Conservation (phyloP, 768 basidiomycete species). For the Lactarius hatsudake region DNA sequence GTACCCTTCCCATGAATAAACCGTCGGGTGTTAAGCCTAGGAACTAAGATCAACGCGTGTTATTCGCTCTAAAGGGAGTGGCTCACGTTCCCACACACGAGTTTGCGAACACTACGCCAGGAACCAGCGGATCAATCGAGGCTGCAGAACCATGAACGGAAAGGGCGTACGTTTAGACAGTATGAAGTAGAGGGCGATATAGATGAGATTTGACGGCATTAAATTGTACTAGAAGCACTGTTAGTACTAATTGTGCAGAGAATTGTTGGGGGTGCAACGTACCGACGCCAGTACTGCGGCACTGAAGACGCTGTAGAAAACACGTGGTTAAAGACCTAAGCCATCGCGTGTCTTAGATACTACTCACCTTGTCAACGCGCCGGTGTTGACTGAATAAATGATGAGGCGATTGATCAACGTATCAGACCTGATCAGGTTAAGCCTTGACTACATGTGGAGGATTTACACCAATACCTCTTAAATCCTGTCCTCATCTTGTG, state of each 20-base stretch:
- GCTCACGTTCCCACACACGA: constrained; percentile 28
- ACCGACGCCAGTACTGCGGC: constrained; percentile 57
- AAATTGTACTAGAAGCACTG: constrained; percentile 49
- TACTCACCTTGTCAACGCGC: constrained; percentile 55
- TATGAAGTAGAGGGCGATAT: constrained; percentile 59
- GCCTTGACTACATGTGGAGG: neutral
- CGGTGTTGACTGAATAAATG: constrained; percentile 63
- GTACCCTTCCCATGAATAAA: constrained; percentile 27
- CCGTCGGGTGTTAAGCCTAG: constrained; percentile 24
- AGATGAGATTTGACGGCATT: constrained; percentile 54
- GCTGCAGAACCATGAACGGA: neutral
- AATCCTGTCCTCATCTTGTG: constrained; percentile 52
- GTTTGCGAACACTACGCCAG: constrained; percentile 25
- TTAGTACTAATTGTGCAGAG: constrained; percentile 2
- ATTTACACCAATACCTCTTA: constrained; percentile 35
- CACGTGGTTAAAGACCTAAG: neutral
- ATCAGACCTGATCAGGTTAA: constrained; percentile 44
- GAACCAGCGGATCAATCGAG: neutral
- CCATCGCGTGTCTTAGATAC: constrained; percentile 1
- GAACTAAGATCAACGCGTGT: neutral
- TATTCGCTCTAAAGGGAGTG: neutral
- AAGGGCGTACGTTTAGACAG: constrained; percentile 47
- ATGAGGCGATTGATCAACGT: constrained; percentile 54
- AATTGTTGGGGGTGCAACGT: constrained; percentile 28
- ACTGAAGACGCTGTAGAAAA: constrained; percentile 40